These are phyloP conservation scores for Gossypium anomalum DNA, from an alignment of 345 rosid species.

Conservation along the genomic window DNA sequence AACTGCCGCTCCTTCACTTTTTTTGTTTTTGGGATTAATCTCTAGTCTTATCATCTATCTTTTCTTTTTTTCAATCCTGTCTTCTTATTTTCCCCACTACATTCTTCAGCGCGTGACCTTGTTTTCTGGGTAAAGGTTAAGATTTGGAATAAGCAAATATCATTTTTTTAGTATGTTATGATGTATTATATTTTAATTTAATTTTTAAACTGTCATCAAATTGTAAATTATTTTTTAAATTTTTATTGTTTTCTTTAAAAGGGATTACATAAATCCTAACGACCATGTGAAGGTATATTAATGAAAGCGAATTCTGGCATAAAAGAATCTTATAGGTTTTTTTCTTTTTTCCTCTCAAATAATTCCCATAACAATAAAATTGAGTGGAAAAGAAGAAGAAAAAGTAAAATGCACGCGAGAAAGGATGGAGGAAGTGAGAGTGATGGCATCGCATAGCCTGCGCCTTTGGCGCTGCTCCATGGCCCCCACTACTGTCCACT, in stretches of 20 bases:
- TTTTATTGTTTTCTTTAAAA: too few relatives aligned
- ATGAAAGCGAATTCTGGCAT: too few relatives aligned
- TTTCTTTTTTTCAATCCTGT: background rate
- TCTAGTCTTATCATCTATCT: background rate
- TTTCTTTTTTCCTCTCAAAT: too few relatives aligned
- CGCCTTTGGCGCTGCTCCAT: slow-evolving; percentile 33
- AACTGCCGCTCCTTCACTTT: background rate
- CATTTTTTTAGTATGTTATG: too few relatives aligned
- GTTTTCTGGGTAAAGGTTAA: background rate
- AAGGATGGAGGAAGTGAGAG: slow-evolving; percentile 7
- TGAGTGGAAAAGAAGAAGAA: too few relatives aligned
- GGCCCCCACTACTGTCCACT: background rate
- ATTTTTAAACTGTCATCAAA: too few relatives aligned
- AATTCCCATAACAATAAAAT: background rate
- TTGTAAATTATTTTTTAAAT: too few relatives aligned
- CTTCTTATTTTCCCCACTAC: background rate
- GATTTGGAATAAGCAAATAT: background rate
- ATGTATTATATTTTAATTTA: too few relatives aligned
- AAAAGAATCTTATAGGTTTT: too few relatives aligned
- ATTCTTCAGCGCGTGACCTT: background rate
- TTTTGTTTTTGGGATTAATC: background rate
- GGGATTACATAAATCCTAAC: background rate
- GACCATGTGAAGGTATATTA: too few relatives aligned
- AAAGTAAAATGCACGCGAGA: background rate
- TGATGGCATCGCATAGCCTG: slow-evolving; percentile 22